Evolutionary conservation across 257 asterid species (phyloP), one percentile per base, ranked within the genome.

Genomic region (Orobanche coerulescens): DNA sequence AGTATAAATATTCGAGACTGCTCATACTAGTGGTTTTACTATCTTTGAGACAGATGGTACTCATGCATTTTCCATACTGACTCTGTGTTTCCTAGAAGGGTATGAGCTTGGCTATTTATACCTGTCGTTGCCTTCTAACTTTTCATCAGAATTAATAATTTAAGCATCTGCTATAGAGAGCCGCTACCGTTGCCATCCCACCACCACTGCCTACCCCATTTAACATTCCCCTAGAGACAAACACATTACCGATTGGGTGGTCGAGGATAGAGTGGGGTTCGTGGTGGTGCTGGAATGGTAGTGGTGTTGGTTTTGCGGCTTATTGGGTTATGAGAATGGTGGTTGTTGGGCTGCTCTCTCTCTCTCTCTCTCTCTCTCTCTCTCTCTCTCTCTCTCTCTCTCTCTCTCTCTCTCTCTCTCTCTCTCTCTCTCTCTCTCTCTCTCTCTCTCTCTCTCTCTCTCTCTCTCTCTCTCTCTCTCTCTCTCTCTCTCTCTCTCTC

Each of bases 171-270:
- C 39, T 5, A 50, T 64, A 23, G 36, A 49, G 51, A 64, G 50
- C 26, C 61, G 22, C 16, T 25, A 50, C 50, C 69, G 50, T 30
- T 50, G 25, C 61, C 61, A 8, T 50, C 49, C 61, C 61, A 20
- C 60, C 68, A 34, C 52, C 61, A n/a, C 61, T 4, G 69, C 52
- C 42, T 2, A 25, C 61, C 25, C 58, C 52, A 33, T 37, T 33
- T 4, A 31, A 23, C 22, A 13, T 20, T 47, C n/a, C 14, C 31
- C 12, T 20, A 14, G 44, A 47, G 58, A 34, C n/a, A 6, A 59
- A 42, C 22, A 23, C 52, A n/a, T n/a, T n/a, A n/a, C n/a, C n/a
- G n/a, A n/a, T 24, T 7, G 28, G 19, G 58, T 51, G 28, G 37
- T 16, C 23, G 61, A 31, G 62, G 49, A 37, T 13, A 20, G 40